phyloP scores from a whole-genome alignment of 768 basidiomycete genomes.

The Boletus rubescentipes region DNA sequence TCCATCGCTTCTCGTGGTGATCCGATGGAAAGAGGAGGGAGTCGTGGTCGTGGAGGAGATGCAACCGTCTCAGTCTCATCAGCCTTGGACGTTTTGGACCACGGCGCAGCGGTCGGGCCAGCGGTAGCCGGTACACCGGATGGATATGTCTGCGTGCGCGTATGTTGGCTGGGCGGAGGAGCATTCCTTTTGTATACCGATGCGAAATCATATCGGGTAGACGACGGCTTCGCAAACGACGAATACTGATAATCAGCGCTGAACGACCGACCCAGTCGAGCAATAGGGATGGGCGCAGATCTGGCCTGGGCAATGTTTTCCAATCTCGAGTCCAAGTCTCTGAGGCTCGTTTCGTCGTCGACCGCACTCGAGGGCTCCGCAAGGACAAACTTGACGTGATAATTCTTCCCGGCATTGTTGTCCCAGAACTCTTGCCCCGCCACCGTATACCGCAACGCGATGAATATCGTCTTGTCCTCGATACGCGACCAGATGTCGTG shows the following conservation, averaged over 20 bases:
- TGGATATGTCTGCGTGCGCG: slow-evolving; percentile 52
- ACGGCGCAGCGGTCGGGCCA: slow-evolving; percentile 38
- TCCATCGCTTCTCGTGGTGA: slow-evolving; percentile 16
- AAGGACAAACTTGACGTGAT: slow-evolving; percentile 64
- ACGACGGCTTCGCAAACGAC: slow-evolving; percentile 39
- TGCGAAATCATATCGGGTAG: slow-evolving; percentile 58
- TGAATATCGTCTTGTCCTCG: slow-evolving; percentile 78
- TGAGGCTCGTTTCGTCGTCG: slow-evolving; percentile 46
- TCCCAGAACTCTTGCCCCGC: slow-evolving; percentile 88
- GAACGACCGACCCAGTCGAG: slow-evolving; percentile 26
- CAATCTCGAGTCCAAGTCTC: slow-evolving; percentile 62
- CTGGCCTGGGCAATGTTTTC: slow-evolving; percentile 55
- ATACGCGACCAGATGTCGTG: slow-evolving; percentile 74
- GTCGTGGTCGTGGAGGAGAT: background rate
- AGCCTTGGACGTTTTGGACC: slow-evolving; percentile 24
- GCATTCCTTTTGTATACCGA: slow-evolving; percentile 41
- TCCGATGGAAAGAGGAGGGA: slow-evolving; percentile 22
- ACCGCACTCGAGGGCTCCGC: slow-evolving; percentile 29
- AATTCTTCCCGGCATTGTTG: slow-evolving; percentile 80
- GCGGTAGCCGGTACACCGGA: slow-evolving; percentile 39
- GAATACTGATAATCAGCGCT: slow-evolving; percentile 26
- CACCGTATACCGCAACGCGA: slow-evolving; percentile 74
- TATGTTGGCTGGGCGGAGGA: slow-evolving; percentile 18
- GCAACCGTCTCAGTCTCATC: background rate
- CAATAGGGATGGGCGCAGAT: slow-evolving; percentile 17